Conservation (phyloP, 2,329 filamentous ascomycete species). For the Corynespora cassiicola region DNA sequence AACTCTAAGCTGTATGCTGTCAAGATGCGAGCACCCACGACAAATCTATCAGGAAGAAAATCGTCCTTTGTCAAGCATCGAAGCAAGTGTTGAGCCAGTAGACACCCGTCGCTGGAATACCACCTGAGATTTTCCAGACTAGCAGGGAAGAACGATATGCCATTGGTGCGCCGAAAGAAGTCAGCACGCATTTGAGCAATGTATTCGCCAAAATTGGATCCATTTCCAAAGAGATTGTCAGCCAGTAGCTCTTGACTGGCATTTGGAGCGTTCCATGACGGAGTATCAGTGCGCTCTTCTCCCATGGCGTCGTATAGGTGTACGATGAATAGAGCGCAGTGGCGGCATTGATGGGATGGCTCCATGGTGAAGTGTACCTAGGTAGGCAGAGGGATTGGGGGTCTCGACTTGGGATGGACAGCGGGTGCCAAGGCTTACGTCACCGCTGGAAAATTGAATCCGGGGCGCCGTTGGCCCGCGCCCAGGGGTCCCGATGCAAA, state of each 20-base stretch:
- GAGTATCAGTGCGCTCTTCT: neutral
- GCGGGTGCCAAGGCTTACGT: too few relatives aligned
- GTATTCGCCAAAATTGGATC: constrained; percentile 1
- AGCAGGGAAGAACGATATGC: constrained; percentile 1
- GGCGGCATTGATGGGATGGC: neutral
- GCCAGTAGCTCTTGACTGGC: constrained; percentile 5
- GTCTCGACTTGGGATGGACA: too few relatives aligned
- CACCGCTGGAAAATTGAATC: too few relatives aligned
- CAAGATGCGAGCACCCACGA: neutral
- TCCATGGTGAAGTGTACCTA: too few relatives aligned
- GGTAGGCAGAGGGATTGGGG: too few relatives aligned
- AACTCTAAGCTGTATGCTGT: constrained; percentile 2
- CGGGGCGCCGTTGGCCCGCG: too few relatives aligned
- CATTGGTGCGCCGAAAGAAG: neutral
- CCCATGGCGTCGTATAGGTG: neutral
- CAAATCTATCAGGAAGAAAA: neutral
- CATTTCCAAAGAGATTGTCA: neutral
- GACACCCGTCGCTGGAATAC: neutral
- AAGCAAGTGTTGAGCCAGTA: neutral
- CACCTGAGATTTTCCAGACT: neutral
- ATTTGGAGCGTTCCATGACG: neutral
- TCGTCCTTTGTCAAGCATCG: neutral
- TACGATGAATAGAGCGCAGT: neutral
- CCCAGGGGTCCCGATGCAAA: too few relatives aligned
- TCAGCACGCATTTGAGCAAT: constrained; percentile 2